A percentile compares a stretch with the other conserved stretches of the same genome.
Conservation (phyloP, 2,329 filamentous ascomycete genomes). For the Venturia oleaginea region DNA sequence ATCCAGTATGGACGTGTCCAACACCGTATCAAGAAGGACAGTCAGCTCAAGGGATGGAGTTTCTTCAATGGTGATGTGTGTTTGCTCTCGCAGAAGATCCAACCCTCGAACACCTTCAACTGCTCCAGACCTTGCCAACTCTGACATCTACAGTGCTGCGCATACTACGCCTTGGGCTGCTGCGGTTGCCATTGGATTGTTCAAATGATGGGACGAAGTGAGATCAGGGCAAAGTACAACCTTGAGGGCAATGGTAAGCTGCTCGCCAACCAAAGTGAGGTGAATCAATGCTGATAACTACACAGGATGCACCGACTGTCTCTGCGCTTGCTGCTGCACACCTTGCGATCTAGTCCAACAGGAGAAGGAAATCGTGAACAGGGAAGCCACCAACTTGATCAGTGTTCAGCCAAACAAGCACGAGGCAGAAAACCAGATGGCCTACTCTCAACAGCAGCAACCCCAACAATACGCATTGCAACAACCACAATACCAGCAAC, state of each 20-base stretch:
- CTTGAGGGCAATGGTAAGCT: conserved; percentile 21
- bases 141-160: conserved; percentile 19
- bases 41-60: conserved; percentile 23
- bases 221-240: conserved; percentile 25
- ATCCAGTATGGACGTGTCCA: conserved; percentile 24
- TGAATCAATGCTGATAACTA: not conserved
- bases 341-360: conserved; percentile 27
- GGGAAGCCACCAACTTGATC: conserved; percentile 8
- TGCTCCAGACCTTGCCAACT: conserved; percentile 14
- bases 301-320: conserved; percentile 24
- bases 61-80: conserved; percentile 23
- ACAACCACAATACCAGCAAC: conserved; percentile 1
- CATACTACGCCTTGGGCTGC: conserved; percentile 21
- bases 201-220: conserved; percentile 25
- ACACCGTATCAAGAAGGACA: conserved; percentile 23
- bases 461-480: not conserved
- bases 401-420: conserved; percentile 10
- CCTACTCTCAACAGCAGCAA: not conserved
- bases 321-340: conserved; percentile 27
- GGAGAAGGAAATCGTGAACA: conserved; percentile 25
- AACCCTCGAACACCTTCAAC: no score
- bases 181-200: conserved; percentile 24
- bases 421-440: conserved; percentile 1
- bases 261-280: not conserved
- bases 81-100: not conserved